phyloP scores from a whole-genome alignment of 2,329 filamentous ascomycete genomes.

The Pyrenochaeta sp. region DNA sequence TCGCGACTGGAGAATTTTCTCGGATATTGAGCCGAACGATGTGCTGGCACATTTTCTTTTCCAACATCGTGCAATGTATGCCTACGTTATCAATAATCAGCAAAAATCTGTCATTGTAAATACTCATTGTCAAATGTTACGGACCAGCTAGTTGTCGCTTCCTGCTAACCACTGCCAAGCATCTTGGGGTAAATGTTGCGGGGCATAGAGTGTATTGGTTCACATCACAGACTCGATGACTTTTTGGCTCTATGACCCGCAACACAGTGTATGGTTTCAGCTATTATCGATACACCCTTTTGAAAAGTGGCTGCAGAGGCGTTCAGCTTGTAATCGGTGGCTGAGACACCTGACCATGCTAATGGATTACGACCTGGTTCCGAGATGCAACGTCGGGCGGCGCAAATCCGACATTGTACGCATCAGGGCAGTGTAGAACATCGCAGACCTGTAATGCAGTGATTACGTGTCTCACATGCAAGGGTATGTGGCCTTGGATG shows the following conservation, averaged over 20 bases:
- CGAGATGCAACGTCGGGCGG: conserved; percentile 34
- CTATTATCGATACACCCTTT: conserved; percentile 30
- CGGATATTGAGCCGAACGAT: neutral
- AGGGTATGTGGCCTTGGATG: conserved; percentile 6
- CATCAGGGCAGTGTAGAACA: conserved; percentile 1
- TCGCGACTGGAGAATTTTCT: neutral
- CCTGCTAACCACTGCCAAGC: conserved; percentile 7
- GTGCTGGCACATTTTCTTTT: neutral
- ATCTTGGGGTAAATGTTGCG: conserved; percentile 2
- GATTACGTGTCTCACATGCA: conserved; percentile 17
- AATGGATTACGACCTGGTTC: conserved; percentile 18
- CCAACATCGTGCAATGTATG: neutral
- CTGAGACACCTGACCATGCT: conserved; percentile 28
- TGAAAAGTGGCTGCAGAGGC: conserved; percentile 19
- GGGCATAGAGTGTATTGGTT: neutral
- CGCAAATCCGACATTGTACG: conserved; percentile 13
- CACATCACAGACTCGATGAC: neutral
- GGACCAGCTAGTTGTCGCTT: conserved; percentile 1
- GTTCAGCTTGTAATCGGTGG: conserved; percentile 22
- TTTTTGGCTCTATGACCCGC: neutral
- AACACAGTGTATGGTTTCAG: conserved; percentile 8
- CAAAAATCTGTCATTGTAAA: neutral
- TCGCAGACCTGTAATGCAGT: conserved; percentile 6
- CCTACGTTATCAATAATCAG: neutral
- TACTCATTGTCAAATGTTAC: neutral